Evolutionary conservation across 169 alveolate genomes (phyloP).

Genomic region (Cyclospora cayetanensis): DNA sequence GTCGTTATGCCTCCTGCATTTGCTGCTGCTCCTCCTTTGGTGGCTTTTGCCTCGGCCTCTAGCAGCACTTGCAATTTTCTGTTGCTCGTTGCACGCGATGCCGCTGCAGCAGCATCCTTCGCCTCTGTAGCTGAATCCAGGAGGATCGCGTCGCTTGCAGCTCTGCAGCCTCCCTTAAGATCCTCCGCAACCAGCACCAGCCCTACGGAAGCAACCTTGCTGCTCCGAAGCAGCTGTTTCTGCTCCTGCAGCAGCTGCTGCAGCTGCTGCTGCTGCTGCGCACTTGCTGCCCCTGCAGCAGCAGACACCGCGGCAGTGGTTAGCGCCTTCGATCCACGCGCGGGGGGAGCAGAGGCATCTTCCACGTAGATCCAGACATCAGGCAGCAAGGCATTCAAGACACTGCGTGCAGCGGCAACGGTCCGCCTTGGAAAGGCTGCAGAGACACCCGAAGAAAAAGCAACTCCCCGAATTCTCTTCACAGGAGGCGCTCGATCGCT

Average conservation of each 20-base stretch:
- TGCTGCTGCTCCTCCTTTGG: background rate
- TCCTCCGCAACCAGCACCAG: slow-evolving; percentile 92
- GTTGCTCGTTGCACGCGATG: slow-evolving; percentile 50
- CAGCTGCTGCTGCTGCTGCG: background rate
- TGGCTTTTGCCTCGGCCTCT: background rate
- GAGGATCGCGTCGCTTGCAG: slow-evolving; percentile 59
- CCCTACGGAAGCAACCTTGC: slow-evolving; percentile 85
- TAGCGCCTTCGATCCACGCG: background rate
- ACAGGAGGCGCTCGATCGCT: slow-evolving; percentile 85
- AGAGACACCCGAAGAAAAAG: slow-evolving; percentile 80
- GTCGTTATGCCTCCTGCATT: background rate
- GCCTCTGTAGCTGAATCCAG: background rate
- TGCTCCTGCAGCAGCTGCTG: background rate
- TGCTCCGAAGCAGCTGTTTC: slow-evolving; percentile 12
- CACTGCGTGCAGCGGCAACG: slow-evolving; percentile 84
- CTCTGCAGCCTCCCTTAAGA: slow-evolving; percentile 72
- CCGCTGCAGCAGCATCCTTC: background rate
- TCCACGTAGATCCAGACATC: slow-evolving; percentile 90
- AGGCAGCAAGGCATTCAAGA: slow-evolving; percentile 88
- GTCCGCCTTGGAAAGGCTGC: slow-evolving; percentile 81
- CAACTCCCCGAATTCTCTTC: slow-evolving; percentile 89
- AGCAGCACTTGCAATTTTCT: slow-evolving; percentile 25
- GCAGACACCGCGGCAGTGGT: background rate
- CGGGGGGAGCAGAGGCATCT: slow-evolving; percentile 78
- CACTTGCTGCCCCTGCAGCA: background rate